Base-by-base conservation (phyloP, 1,284 basidiomycete genomes). In the Cutaneotrichosporon cutaneum region DNA sequence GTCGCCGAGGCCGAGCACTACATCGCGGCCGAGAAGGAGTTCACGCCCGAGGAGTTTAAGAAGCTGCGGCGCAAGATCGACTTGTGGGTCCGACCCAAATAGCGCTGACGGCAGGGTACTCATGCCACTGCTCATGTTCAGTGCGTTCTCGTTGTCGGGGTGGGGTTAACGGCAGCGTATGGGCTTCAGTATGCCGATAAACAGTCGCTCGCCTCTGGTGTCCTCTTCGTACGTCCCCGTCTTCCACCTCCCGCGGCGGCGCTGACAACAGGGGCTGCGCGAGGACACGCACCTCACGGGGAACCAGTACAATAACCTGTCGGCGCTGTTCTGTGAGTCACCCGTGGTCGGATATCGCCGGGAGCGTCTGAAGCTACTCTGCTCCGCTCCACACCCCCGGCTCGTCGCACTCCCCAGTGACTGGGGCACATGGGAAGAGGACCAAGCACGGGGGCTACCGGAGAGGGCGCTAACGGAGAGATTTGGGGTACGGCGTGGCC, bases 401-500 rank as follows among this genome's bases (percentile, higher is more conserved):
- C n/a, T n/a, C n/a, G n/a, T n/a, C n/a, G n/a, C n/a, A n/a, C n/a
- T n/a, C n/a, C n/a, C n/a, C n/a, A n/a, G n/a, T n/a, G n/a, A n/a
- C n/a, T n/a, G n/a, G n/a, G n/a, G n/a, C n/a, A n/a, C n/a, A n/a
- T n/a, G n/a, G n/a, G n/a, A n/a, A n/a, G n/a, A n/a, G n/a, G n/a
- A n/a, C n/a, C n/a, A n/a, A n/a, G n/a, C n/a, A n/a, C n/a, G n/a
- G n/a, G n/a, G n/a, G n/a, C n/a, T n/a, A n/a, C n/a, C n/a, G n/a
- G n/a, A n/a, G n/a, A n/a, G n/a, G 9, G 8, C 10, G 32, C 21
- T 44, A 5, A 22, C 42, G 1, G 2, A n/a, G 22, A 63, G 58
- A 71, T 57, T 32, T 67, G 26, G 64, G 67, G 21, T 71, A 70
- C 59, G 64, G 60, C 30, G 59, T 62, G 9, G 66, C 66, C 2